Percentiles rank a stretch among this genome's conserved stretches.
Evolutionary conservation across 1,139 yeast genomes (phyloP).

Genomic region (Arxiozyma slooffiae): DNA sequence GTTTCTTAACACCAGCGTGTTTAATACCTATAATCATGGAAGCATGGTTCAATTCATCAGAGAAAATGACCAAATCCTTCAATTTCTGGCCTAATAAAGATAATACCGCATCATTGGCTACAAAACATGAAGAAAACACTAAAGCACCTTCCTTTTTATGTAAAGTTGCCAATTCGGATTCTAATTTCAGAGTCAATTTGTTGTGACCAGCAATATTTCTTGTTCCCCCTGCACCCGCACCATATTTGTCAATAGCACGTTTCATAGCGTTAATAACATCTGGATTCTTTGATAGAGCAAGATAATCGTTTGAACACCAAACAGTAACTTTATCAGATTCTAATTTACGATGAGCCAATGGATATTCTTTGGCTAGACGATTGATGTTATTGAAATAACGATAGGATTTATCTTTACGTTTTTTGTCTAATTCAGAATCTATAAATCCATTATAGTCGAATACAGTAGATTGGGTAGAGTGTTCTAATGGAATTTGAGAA

Average conservation of each 20-base stretch:
- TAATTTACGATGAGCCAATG: constrained; percentile 71
- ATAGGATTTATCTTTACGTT: constrained; percentile 82
- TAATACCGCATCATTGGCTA: constrained; percentile 94
- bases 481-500: constrained; percentile 29
- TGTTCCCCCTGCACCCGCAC: constrained; percentile 99
- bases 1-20: constrained; percentile 82
- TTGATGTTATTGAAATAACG: constrained; percentile 94
- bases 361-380: constrained; percentile 88
- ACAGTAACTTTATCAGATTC: constrained; percentile 85
- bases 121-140: constrained; percentile 91
- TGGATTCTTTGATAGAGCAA: constrained; percentile 84
- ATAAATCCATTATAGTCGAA: constrained; percentile 63
- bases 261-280: constrained; percentile 70
- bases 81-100: constrained; percentile 84
- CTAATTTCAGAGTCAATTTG: constrained; percentile 73
- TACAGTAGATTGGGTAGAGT: constrained; percentile 36
- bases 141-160: constrained; percentile 94
- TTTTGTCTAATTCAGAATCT: constrained; percentile 53
- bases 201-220: constrained; percentile 98
- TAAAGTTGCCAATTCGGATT: constrained; percentile 75
- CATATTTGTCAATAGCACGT: constrained; percentile 73
- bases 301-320: constrained; percentile 96
- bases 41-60: constrained; percentile 92
- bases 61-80: constrained; percentile 80
- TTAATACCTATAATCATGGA: constrained; percentile 94